phyloP scores from a whole-genome alignment of 495 filamentous ascomycete genomes.

The Eremomyces bilateralis region DNA sequence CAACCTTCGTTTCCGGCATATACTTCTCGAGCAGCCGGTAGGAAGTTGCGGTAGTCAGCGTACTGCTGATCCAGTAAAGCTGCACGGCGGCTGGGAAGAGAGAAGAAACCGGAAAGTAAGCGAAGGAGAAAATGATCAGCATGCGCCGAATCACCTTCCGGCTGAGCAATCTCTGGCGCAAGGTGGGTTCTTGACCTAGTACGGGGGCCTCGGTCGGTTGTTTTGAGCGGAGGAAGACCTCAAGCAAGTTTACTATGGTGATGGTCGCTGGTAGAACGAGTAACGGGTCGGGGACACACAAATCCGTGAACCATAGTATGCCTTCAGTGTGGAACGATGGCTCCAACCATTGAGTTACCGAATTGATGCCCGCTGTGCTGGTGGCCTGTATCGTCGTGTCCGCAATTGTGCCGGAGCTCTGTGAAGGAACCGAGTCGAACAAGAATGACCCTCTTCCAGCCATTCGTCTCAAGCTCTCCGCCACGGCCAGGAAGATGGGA shows the following conservation, averaged over 20 bases:
- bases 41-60: too few relatives aligned
- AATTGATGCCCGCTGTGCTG: conserved; percentile 20
- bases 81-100: not conserved
- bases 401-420: conserved; percentile 41
- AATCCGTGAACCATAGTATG: conserved; percentile 60
- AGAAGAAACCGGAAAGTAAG: not conserved
- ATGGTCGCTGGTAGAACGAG: conserved; percentile 42
- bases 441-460: conserved; percentile 16
- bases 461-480: not conserved
- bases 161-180: not conserved
- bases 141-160: not conserved
- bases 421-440: conserved; percentile 20
- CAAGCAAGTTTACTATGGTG: conserved; percentile 22
- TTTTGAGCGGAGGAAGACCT: not conserved
- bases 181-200: too few relatives aligned
- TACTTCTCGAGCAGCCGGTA: too few relatives aligned
- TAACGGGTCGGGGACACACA: conserved; percentile 46
- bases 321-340: conserved; percentile 43
- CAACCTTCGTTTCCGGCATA: too few relatives aligned
- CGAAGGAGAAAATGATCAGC: too few relatives aligned
- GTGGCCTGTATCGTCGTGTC: conserved; percentile 32
- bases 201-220: too few relatives aligned
- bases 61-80: conserved; percentile 1
- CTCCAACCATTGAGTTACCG: conserved; percentile 20
- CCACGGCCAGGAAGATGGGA: not conserved